phyloP scores from a whole-genome alignment of 1,284 basidiomycete species.

The Ceratobasidium sp. region DNA sequence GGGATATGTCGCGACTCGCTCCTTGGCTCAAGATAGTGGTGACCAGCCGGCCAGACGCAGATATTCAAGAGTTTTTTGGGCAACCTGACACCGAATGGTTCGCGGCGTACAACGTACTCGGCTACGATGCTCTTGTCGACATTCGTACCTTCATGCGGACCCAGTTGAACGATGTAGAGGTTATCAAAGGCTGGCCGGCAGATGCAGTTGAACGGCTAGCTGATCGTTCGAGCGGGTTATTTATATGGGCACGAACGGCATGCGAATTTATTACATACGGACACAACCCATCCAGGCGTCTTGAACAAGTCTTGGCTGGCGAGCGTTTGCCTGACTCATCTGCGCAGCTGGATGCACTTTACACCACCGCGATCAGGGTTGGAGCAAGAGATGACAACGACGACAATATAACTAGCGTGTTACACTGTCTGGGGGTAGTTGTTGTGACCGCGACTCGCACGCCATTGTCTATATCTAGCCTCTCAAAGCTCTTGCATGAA shows the following conservation, averaged over 20 bases:
- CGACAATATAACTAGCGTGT: background rate
- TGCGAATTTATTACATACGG: constrained; percentile 20
- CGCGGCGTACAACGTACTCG: background rate
- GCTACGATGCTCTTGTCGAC: constrained; percentile 12
- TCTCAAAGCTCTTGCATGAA: constrained; percentile 12
- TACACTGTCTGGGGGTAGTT: constrained; percentile 26
- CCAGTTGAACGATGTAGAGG: background rate
- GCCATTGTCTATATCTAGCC: constrained; percentile 16
- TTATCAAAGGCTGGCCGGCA: background rate
- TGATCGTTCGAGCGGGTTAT: constrained; percentile 11
- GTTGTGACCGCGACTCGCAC: constrained; percentile 16
- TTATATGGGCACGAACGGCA: constrained; percentile 41
- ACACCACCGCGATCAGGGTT: constrained; percentile 18
- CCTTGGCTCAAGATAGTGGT: constrained; percentile 23
- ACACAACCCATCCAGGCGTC: background rate
- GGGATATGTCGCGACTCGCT: background rate
- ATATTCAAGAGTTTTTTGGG: constrained; percentile 11
- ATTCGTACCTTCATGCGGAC: constrained; percentile 2
- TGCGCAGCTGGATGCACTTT: background rate
- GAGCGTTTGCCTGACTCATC: background rate
- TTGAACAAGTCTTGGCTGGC: background rate
- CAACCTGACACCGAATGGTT: background rate
- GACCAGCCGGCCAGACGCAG: constrained; percentile 37
- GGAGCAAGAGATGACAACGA: background rate
- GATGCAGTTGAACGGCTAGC: constrained; percentile 1